Conservation (phyloP, 768 basidiomycete species). For the Macrolepiota fuliginosa region DNA sequence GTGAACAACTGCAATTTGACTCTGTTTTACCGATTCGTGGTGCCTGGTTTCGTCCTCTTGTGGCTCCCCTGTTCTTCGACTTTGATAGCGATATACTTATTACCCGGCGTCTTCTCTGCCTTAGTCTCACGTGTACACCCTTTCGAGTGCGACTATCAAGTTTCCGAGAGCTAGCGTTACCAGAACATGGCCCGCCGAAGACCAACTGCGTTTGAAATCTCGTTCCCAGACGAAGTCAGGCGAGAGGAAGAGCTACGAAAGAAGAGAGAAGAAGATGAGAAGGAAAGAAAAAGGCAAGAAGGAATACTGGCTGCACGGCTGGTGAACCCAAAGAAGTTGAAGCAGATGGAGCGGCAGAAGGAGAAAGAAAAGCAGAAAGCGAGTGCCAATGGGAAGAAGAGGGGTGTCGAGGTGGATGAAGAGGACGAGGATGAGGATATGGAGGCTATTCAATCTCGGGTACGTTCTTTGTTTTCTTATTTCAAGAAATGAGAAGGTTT, state of each 20-base stretch:
- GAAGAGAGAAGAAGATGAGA: constrained; percentile 11
- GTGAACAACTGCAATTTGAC: too few relatives aligned
- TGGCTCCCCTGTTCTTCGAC: too few relatives aligned
- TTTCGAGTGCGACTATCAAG: too few relatives aligned
- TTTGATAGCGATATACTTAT: too few relatives aligned
- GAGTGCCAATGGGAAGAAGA: background rate
- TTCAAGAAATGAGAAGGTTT: background rate
- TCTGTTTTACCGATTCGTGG: too few relatives aligned
- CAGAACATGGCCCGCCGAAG: constrained; percentile 34
- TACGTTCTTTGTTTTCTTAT: background rate
- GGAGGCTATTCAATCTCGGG: background rate
- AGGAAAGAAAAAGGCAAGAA: constrained; percentile 2
- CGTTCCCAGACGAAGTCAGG: constrained; percentile 41
- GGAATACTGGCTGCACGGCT: background rate
- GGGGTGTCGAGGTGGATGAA: background rate
- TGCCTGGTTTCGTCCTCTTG: too few relatives aligned
- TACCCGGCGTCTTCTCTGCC: too few relatives aligned
- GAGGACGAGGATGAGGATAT: background rate
- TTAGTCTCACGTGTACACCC: too few relatives aligned
- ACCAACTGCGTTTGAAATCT: constrained; percentile 54
- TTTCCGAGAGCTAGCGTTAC: background rate
- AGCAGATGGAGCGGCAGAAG: background rate
- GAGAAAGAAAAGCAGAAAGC: background rate
- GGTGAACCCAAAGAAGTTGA: constrained; percentile 7
- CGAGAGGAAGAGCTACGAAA: constrained; percentile 4